These are phyloP conservation scores for Xerocomellus chrysenteron DNA, from an alignment of 768 basidiomycete genomes.

Conservation along the genomic window DNA sequence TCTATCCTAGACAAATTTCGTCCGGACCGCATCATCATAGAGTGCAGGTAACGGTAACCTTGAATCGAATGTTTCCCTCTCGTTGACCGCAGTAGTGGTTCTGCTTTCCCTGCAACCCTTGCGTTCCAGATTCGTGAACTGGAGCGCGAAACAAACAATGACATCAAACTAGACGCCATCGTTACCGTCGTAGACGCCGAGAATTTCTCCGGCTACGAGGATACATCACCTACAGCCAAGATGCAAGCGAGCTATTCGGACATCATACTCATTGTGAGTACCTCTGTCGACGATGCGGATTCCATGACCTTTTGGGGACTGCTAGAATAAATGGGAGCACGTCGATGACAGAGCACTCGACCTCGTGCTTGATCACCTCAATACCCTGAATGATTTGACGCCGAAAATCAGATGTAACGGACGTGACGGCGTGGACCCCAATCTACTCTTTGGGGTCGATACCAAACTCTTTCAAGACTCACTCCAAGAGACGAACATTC, in stretches of 20 bases:
- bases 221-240: constrained; percentile 85
- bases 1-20: constrained; percentile 62
- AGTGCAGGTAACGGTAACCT: constrained; percentile 70
- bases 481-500: background rate
- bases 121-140: constrained; percentile 93
- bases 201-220: constrained; percentile 92
- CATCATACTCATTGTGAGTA: constrained; percentile 75
- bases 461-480: constrained; percentile 64
- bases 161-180: constrained; percentile 85
- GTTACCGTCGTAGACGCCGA: constrained; percentile 89
- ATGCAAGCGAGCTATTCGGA: constrained; percentile 98
- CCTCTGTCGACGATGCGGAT: background rate
- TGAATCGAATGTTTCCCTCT: background rate
- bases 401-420: constrained; percentile 76
- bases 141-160: constrained; percentile 71
- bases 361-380: constrained; percentile 79
- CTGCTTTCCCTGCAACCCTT: constrained; percentile 92
- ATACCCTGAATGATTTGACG: constrained; percentile 87
- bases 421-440: constrained; percentile 67
- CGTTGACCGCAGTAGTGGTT: constrained; percentile 55
- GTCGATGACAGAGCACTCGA: constrained; percentile 78
- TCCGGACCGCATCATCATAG: constrained; percentile 92
- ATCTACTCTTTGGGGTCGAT: constrained; percentile 85
- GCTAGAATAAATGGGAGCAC: constrained; percentile 88
- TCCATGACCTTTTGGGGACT: constrained; percentile 3